Evolutionary conservation across 352 stramenopile genomes (phyloP), one percentile per base, ranked within the genome.

Genomic region (Pythium apleroticum): DNA sequence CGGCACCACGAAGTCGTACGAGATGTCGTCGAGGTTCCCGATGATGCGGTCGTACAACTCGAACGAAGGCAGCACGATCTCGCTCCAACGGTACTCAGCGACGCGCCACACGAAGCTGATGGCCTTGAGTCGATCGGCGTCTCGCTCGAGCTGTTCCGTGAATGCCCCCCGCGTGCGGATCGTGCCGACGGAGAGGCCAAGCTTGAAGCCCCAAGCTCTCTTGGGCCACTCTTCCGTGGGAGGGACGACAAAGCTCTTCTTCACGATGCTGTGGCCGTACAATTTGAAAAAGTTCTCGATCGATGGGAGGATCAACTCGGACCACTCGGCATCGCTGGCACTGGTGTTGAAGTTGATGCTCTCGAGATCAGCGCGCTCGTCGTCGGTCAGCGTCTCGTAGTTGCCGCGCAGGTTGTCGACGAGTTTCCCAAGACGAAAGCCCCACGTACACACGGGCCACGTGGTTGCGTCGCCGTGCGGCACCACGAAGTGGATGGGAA

Each of bases 1-100:
- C 20, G 83, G 80, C 2, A 90, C 77, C 1, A 83, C 66, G 63
- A 88, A 91, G 8, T 57, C 19, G 10, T 20, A 20, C 25, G 15
- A 15, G 1, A 35, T 7, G 20, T 11, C 4, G 1, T 39, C 27
- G 6, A 20, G 55, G 22, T 49, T 55, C 7, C 69, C 69, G 22
- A 54, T 27, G 31, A 55, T 1, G 4, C 31, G 25, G 1, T 28
- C 45, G 49, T 50, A 72, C 25, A 28, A 39, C 28, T 72, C 53
- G 10, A 75, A 28, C 1, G 57, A 24, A 9, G 58, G 64, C 33
- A 64, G 28, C 15, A 75, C 28, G 8, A 64, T 41, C 33, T 58
- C 20, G 1, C n/a, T 50, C 69, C 69, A 76, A n/a, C 33, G 60
- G 35, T 66, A 48, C 17, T 67, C 56, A 12, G 22, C 4, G 0